phyloP scores from a whole-genome alignment of 1,284 basidiomycete genomes.

The Papiliotrema flavescens region DNA sequence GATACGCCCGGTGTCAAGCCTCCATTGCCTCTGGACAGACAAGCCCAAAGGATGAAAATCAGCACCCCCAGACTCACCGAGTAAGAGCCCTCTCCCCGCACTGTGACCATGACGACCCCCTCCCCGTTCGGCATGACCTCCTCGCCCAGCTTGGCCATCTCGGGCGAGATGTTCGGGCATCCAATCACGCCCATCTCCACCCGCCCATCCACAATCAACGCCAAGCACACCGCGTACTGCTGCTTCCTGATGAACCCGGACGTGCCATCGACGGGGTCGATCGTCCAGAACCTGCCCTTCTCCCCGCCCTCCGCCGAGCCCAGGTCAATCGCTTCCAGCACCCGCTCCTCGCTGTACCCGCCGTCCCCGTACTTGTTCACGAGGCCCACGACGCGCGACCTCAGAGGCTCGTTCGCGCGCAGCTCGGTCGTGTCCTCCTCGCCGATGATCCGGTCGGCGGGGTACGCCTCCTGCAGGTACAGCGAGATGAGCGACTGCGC shows the following conservation, averaged over 20 bases:
- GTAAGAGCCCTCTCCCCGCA: slow-evolving; percentile 73
- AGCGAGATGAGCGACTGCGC: slow-evolving; percentile 82
- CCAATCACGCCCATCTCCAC: slow-evolving; percentile 90
- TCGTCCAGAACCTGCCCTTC: slow-evolving; percentile 56
- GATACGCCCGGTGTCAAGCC: too few relatives aligned
- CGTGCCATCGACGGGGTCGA: slow-evolving; percentile 51
- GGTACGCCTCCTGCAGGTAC: slow-evolving; percentile 75
- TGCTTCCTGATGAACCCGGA: slow-evolving; percentile 84
- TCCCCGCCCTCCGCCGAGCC: slow-evolving; percentile 76
- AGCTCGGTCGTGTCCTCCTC: slow-evolving; percentile 91
- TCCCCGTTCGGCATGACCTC: slow-evolving; percentile 52
- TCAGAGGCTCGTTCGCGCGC: slow-evolving; percentile 56
- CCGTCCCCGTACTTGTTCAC: slow-evolving; percentile 67
- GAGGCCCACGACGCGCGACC: slow-evolving; percentile 71
- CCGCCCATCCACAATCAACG: slow-evolving; percentile 77
- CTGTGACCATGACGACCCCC: slow-evolving; percentile 80
- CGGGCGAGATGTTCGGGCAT: slow-evolving; percentile 84
- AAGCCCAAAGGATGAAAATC: not conserved
- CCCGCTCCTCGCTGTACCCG: slow-evolving; percentile 49
- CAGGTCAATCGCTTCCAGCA: slow-evolving; percentile 80
- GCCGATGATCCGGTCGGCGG: slow-evolving; percentile 83
- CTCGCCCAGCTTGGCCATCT: slow-evolving; percentile 58
- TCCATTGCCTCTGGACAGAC: not conserved
- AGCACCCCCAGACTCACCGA: slow-evolving; percentile 51
- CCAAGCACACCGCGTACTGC: slow-evolving; percentile 95